phyloP scores from a whole-genome alignment of 345 rosid genomes.

The Lumnitzera littorea region DNA sequence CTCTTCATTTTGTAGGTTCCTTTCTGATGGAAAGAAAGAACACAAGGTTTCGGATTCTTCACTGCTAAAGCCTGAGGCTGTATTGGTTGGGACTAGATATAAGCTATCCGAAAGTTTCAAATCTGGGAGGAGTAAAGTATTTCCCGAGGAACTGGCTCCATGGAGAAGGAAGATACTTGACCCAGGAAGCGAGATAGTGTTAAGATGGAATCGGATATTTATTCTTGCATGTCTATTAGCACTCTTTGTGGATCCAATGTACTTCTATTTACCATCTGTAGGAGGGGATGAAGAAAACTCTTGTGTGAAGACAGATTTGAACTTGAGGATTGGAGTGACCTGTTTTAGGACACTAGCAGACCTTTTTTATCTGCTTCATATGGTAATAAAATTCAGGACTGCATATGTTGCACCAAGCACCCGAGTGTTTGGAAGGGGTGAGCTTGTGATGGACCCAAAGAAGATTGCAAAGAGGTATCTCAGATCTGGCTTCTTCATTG shows the following conservation, averaged over 20 bases:
- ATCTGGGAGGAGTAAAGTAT: conserved; percentile 31
- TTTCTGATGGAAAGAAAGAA: too few species aligned
- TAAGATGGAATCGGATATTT: conserved; percentile 81
- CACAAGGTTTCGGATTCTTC: conserved; percentile 40
- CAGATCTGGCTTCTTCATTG: conserved; percentile 73
- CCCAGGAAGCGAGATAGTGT: conserved; percentile 77
- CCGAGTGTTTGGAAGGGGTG: conserved; percentile 90
- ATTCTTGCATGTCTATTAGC: conserved; percentile 71
- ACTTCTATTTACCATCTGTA: conserved; percentile 67
- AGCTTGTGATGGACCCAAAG: conserved; percentile 88
- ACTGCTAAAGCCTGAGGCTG: conserved; percentile 40
- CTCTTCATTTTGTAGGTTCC: too few species aligned
- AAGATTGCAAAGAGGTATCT: conserved; percentile 64
- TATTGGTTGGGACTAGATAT: conserved; percentile 32
- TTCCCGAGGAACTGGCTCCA: conserved; percentile 29
- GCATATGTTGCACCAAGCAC: conserved; percentile 81
- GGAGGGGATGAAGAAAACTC: conserved; percentile 26
- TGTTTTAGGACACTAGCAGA: conserved; percentile 74
- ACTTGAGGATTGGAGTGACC: conserved; percentile 53
- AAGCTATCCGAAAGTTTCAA: conserved; percentile 36
- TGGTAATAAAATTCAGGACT: conserved; percentile 80
- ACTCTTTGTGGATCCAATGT: conserved; percentile 81
- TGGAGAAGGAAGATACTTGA: conserved; percentile 75
- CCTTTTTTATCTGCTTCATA: conserved; percentile 74
- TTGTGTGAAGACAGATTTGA: conserved; percentile 61